A percentile compares a stretch with the other conserved stretches of the same genome.
These are phyloP conservation scores for Pyricularia grisea DNA, from an alignment of 2,329 filamentous ascomycete species.

Conservation along the genomic window DNA sequence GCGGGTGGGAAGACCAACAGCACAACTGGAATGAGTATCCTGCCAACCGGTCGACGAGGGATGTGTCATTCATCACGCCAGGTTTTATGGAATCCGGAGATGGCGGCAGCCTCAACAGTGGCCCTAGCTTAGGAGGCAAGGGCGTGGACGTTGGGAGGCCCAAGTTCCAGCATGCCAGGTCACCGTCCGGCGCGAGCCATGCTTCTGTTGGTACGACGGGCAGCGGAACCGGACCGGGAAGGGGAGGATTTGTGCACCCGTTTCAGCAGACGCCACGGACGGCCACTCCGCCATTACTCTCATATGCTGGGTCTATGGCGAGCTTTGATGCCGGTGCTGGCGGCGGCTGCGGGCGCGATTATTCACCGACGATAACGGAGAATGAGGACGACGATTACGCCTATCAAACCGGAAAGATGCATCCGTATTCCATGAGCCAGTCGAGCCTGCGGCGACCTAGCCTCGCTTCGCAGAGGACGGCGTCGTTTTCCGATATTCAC, in stretches of 20 bases:
- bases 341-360: constrained; percentile 31
- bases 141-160: constrained; percentile 14
- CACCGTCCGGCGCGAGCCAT: constrained; percentile 49
- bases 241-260: constrained; percentile 48
- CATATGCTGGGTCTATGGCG: constrained; percentile 45
- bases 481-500: constrained; percentile 27
- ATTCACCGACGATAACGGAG: constrained; percentile 46
- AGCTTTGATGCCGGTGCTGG: constrained; percentile 16
- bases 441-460: constrained; percentile 25
- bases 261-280: constrained; percentile 56
- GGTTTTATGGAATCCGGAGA: constrained; percentile 15
- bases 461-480: constrained; percentile 27
- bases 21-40: constrained; percentile 14
- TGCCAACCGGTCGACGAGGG: constrained; percentile 21
- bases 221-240: constrained; percentile 35
- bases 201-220: constrained; percentile 44
- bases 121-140: constrained; percentile 8
- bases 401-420: constrained; percentile 1
- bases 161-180: constrained; percentile 46
- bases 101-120: constrained; percentile 7
- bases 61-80: constrained; percentile 31
- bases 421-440: constrained; percentile 17
- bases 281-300: constrained; percentile 44
- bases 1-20: constrained; percentile 47
- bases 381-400: constrained; percentile 31